Evolutionary conservation across 2,329 filamentous ascomycete genomes (phyloP), one percentile per base, ranked within the genome.

Genomic region (Phaeosphaeriaceae sp.): DNA sequence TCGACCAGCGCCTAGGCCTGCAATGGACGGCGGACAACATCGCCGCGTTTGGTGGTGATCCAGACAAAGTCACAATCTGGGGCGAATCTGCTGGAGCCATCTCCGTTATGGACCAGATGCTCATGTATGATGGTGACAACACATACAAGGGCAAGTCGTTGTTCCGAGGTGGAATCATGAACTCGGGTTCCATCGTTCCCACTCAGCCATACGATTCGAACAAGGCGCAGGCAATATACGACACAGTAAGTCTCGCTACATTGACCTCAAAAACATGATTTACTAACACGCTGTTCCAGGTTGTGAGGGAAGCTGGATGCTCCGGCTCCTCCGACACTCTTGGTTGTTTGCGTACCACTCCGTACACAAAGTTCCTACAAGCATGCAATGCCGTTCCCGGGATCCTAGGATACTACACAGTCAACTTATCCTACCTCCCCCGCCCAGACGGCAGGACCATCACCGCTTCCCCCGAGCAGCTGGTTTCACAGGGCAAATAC

Each of bases 1-100:
- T 90, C 0, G 91, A 94, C 68, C 90, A 93, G 68, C 83, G 89
- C 33, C 82, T 90, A 62, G 91, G 85, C 0, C 80, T 94, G 7
- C 79, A 93, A 71, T 94, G 91, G 91, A 85, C 91, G 1, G 87
- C 89, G 7, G 89, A 92, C 66, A 92, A 93, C 64, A 92, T 94
- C 56, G 87, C 80, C 1, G 82, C 86, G 0, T 96, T 95, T 70
- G 92, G 92, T 10, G 92, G 92, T 15, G 91, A 94, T 71, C 88
- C 90, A 0, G 80, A 82, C n/a, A 90, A 90, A 73, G 90, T 93
- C 6, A 93, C 90, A 0, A 89, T 94, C 58, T 92, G 89, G 88
- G 91, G 91, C 24, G 88, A 93, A 71, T 70, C 64, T 41, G 75
- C 78, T 7, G 80, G 81, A 13, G 64, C 74, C 15, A 92, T 93